Evolutionary conservation across 2,329 filamentous ascomycete genomes (phyloP).

Genomic region (Pezicula radicicola): DNA sequence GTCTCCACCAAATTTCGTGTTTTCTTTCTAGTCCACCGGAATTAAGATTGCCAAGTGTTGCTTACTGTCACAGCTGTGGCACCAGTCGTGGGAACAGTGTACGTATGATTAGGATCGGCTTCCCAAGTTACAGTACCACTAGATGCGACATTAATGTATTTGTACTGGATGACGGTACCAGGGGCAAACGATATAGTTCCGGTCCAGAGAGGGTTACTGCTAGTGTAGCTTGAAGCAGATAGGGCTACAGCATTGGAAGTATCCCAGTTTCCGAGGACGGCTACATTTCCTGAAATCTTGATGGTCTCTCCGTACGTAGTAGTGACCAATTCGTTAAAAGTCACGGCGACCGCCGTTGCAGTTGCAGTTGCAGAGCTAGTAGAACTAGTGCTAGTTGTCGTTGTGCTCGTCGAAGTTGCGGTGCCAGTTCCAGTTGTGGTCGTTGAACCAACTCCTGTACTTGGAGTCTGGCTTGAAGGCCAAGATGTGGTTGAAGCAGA

Average conservation of each 20-base stretch:
- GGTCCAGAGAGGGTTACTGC: constrained; percentile 58
- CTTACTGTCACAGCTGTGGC: constrained; percentile 10
- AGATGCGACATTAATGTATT: constrained; percentile 58
- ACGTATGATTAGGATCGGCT: constrained; percentile 32
- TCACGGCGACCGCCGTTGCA: constrained; percentile 39
- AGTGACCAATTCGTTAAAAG: constrained; percentile 54
- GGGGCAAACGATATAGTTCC: constrained; percentile 49
- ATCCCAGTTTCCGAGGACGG: constrained; percentile 61
- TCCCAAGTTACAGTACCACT: constrained; percentile 61
- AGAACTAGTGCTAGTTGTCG: constrained; percentile 3
- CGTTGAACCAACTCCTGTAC: constrained; percentile 5
- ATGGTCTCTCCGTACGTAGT: constrained; percentile 61
- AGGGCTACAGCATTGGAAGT: constrained; percentile 49
- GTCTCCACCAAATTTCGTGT: background rate
- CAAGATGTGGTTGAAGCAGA: constrained; percentile 39
- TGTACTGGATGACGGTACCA: constrained; percentile 59
- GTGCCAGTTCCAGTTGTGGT: constrained; percentile 12
- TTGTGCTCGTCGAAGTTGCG: constrained; percentile 6
- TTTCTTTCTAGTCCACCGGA: background rate
- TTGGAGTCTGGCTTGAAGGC: constrained; percentile 36
- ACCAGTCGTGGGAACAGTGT: constrained; percentile 14
- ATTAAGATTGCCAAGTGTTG: constrained; percentile 11
- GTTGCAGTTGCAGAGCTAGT: constrained; percentile 3
- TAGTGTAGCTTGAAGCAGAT: constrained; percentile 56
- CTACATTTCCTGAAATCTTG: constrained; percentile 58